Evolutionary conservation across 345 rosid genomes (phyloP), one percentile per base, ranked within the genome.

Genomic region (Citrus australasica): DNA sequence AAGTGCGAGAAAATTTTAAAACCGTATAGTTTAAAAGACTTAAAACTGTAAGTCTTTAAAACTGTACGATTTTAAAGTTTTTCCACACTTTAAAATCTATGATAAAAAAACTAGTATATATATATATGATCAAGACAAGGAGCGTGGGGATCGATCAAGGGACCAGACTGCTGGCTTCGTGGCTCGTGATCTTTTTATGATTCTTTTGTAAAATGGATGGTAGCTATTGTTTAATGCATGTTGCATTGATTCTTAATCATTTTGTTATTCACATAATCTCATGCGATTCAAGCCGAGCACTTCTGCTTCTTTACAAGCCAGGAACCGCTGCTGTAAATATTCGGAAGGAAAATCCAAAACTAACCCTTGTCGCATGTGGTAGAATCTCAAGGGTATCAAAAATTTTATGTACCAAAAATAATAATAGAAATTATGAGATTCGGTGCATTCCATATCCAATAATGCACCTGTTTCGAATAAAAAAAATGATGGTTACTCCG

Each of bases 51-150:
- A 25, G 1, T 1, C 27, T 25, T 25, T 25, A 25, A 25, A 25
- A 30, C 3, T 30, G 30, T 30, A 30, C 3, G 3, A 30, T 32
- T 32, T 32, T 32, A 32, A 32, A 32, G 0, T 0, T 32, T 32
- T 32, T 32, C 5, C 33, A 0, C 33, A 32, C 5, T 32, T 32
- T 32, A 32, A 32, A 32, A 32, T 32, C 33, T 0, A 3, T 0
- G 0, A 32, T 32, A 3, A 32, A 32, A 30, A 32, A 32, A 32
- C 0, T 32, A 32, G 0, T 32, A 33, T 33, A 33, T 32, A 33
- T 33, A 33, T 35, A 35, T 35, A 35, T 35, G 6, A 48, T 61
- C 48, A 83, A 75, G 76, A 83, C 83, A 85, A 81, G 74, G 76
- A 56, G 66, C 70, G 71, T 53, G 73, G 79, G 51, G 74, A 63